Conservation (phyloP, 768 basidiomycete species). For the Serpula lacrymans region DNA sequence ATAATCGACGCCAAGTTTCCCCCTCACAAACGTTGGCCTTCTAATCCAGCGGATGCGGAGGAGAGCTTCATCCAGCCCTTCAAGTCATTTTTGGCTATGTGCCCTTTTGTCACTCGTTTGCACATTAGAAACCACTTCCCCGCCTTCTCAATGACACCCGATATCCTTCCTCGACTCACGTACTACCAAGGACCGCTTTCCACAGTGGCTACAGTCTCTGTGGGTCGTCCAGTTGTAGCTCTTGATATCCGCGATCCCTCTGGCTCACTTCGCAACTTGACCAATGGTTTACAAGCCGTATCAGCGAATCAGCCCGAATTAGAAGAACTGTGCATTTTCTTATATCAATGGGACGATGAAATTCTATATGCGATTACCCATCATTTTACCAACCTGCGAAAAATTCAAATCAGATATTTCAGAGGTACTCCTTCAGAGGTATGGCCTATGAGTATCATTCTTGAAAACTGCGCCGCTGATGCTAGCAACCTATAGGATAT, state of each 20-base stretch:
- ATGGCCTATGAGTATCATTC: slow-evolving; percentile 9
- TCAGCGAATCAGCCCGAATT: slow-evolving; percentile 16
- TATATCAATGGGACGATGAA: slow-evolving; percentile 45
- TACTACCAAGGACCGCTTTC: slow-evolving; percentile 20
- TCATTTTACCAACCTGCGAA: slow-evolving; percentile 33
- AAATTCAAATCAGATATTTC: slow-evolving; percentile 38
- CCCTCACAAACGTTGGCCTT: slow-evolving; percentile 27
- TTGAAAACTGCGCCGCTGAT: too few species aligned
- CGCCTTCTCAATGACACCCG: slow-evolving; percentile 16
- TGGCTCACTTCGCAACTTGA: slow-evolving; percentile 17
- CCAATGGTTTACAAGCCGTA: slow-evolving; percentile 17
- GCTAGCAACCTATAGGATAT: slow-evolving; percentile 26
- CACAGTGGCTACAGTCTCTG: slow-evolving; percentile 15
- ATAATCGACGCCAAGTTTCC: slow-evolving; percentile 29
- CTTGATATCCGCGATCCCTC: slow-evolving; percentile 23
- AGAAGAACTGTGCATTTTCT: slow-evolving; percentile 30
- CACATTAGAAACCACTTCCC: slow-evolving; percentile 25
- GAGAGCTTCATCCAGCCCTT: slow-evolving; percentile 21
- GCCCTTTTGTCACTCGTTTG: slow-evolving; percentile 17
- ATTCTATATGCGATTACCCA: slow-evolving; percentile 39
- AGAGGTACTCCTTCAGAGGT: slow-evolving; percentile 40
- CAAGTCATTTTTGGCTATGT: slow-evolving; percentile 18
- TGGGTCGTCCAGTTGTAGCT: slow-evolving; percentile 14
- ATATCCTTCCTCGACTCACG: slow-evolving; percentile 16
- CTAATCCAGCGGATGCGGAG: too few species aligned